phyloP scores from a whole-genome alignment of 495 filamentous ascomycete species.

The Apodospora peruviana region DNA sequence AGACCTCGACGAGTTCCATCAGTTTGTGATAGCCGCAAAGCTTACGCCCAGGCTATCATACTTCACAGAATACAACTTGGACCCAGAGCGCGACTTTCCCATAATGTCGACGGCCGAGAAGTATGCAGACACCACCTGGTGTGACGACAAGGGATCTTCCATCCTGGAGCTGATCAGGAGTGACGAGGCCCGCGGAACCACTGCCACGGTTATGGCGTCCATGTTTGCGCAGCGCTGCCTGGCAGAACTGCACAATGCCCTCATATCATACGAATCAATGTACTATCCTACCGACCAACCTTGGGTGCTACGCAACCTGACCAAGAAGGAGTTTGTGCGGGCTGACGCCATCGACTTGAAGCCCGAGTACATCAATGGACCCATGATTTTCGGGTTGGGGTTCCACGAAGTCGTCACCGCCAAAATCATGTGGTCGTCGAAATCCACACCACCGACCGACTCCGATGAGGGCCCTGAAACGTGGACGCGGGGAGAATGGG shows the following conservation, averaged over 20 bases:
- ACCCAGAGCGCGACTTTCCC: too few species aligned
- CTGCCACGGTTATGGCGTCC: not conserved
- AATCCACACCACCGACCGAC: slow-evolving; percentile 4
- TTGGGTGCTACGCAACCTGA: slow-evolving; percentile 29
- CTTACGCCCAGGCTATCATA: not conserved
- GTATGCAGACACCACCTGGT: too few species aligned
- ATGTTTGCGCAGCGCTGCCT: not conserved
- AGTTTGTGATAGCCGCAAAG: not conserved
- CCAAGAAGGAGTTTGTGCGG: slow-evolving; percentile 23
- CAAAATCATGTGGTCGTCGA: slow-evolving; percentile 18
- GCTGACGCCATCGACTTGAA: slow-evolving; percentile 19
- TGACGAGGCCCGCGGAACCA: not conserved
- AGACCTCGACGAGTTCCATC: slow-evolving; percentile 2
- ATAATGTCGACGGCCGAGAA: too few species aligned
- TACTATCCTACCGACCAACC: slow-evolving; percentile 19
- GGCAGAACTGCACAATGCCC: slow-evolving; percentile 2
- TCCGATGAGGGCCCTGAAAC: not conserved
- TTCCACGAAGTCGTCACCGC: slow-evolving; percentile 16
- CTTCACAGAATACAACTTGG: not conserved
- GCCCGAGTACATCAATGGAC: slow-evolving; percentile 13
- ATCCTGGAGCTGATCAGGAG: too few species aligned
- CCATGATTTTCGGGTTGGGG: slow-evolving; percentile 9
- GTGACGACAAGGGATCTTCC: too few species aligned
- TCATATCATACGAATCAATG: slow-evolving; percentile 5
- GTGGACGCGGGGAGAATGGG: slow-evolving; percentile 18